phyloP scores from a whole-genome alignment of 805 yeast genomes.

The Wickerhamiella sergipiensis region DNA sequence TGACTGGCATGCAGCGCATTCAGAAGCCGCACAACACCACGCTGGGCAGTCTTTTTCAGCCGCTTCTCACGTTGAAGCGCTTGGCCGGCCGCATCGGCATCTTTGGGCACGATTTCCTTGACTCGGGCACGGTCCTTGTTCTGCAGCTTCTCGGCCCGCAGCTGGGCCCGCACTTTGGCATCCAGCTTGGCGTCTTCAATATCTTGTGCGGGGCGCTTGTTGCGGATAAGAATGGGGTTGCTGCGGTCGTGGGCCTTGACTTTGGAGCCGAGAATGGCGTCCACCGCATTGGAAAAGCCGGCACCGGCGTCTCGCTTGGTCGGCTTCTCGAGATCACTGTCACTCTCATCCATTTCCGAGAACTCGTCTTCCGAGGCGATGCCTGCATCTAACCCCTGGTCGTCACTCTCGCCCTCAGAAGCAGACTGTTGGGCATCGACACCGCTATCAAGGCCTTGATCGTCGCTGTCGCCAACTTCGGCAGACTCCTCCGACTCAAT shows the following conservation, averaged over 20 bases:
- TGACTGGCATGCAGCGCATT: constrained; percentile 78
- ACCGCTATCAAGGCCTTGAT: not conserved
- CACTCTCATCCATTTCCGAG: constrained; percentile 16
- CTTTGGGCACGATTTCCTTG: constrained; percentile 49
- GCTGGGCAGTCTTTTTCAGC: constrained; percentile 69
- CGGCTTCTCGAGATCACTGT: constrained; percentile 17
- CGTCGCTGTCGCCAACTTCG: constrained; percentile 9
- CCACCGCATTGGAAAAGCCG: constrained; percentile 64
- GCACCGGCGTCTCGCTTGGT: constrained; percentile 18
- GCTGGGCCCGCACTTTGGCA: constrained; percentile 59
- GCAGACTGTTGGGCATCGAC: not conserved
- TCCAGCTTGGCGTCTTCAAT: constrained; percentile 74
- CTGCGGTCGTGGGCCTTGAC: constrained; percentile 78
- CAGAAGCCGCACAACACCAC: constrained; percentile 74
- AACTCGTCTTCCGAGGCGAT: not conserved
- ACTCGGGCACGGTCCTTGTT: constrained; percentile 54
- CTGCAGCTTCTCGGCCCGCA: constrained; percentile 59
- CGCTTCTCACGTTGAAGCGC: constrained; percentile 52
- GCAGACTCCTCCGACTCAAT: not conserved
- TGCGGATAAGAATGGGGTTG: constrained; percentile 83
- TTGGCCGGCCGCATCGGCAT: constrained; percentile 40
- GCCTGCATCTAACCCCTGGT: constrained; percentile 14
- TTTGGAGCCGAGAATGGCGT: constrained; percentile 69
- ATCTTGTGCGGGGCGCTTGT: constrained; percentile 55
- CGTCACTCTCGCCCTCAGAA: constrained; percentile 14